Percentiles rank a stretch among this genome's conserved stretches.
Evolutionary conservation across 1,284 basidiomycete genomes (phyloP).

Genomic region (Ceraceosorus bombacis): DNA sequence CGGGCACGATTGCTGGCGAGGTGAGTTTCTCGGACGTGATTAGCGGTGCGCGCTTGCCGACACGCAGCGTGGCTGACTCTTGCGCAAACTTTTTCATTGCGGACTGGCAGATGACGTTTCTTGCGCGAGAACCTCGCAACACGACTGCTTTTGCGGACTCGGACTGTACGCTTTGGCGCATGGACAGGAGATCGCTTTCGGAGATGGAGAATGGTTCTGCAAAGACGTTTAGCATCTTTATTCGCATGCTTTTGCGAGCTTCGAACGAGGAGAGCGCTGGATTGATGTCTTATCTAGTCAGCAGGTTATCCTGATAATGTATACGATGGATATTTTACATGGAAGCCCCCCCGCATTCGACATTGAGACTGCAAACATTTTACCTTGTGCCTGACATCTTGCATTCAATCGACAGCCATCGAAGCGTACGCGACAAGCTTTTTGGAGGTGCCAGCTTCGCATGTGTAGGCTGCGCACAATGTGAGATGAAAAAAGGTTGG

Average conservation of each 20-base stretch:
- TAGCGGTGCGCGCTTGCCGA: no score
- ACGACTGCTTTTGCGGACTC: constrained; percentile 41
- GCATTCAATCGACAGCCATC: no score
- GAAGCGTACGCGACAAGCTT: no score
- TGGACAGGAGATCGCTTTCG: constrained; percentile 16
- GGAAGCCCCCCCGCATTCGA: no score
- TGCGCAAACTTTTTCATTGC: neutral
- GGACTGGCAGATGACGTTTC: constrained; percentile 21
- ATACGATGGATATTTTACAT: neutral
- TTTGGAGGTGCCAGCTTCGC: no score
- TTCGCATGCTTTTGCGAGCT: constrained; percentile 36
- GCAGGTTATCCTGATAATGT: constrained; percentile 24
- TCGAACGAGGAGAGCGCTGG: constrained; percentile 44
- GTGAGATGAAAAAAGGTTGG: no score
- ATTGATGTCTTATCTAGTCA: constrained; percentile 45
- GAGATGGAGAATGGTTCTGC: neutral
- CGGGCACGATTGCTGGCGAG: constrained; percentile 46
- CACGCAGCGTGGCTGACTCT: neutral
- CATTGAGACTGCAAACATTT: no score
- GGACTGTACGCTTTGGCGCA: constrained; percentile 38
- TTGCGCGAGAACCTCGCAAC: constrained; percentile 34
- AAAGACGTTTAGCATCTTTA: constrained; percentile 26
- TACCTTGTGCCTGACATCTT: no score
- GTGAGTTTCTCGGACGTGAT: constrained; percentile 12
- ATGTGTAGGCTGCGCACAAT: no score